These are phyloP conservation scores for Naganishia onofrii DNA, from an alignment of 768 basidiomycete genomes.

Conservation along the genomic window DNA sequence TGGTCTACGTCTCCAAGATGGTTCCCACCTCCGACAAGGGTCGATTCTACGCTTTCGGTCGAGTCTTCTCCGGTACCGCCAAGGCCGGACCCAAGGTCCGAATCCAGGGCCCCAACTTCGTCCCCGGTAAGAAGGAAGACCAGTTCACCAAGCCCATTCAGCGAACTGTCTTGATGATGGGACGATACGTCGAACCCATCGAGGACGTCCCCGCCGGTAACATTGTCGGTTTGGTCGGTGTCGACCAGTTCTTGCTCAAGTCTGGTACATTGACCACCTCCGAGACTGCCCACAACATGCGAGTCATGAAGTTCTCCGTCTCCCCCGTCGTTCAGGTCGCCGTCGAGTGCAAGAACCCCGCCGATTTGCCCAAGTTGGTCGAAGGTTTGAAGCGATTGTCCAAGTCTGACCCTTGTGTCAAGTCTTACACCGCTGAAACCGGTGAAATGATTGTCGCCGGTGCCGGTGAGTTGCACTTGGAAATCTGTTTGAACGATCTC, in stretches of 20 bases:
- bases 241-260: constrained; percentile 99
- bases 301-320: constrained; percentile 99
- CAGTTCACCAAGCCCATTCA: constrained; percentile 96
- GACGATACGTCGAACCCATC: constrained; percentile 95
- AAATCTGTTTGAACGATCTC: constrained; percentile 99
- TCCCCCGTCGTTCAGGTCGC: constrained; percentile 98
- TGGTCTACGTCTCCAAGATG: constrained; percentile 99
- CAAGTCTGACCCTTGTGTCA: constrained; percentile 99
- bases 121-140: constrained; percentile 98
- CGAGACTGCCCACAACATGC: constrained; percentile 99
- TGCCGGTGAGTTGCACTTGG: constrained; percentile 97
- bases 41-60: constrained; percentile 99
- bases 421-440: constrained; percentile 83
- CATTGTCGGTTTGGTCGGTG: constrained; percentile 97
- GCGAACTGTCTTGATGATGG: constrained; percentile 99
- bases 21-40: constrained; percentile 99
- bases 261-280: constrained; percentile 95
- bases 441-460: constrained; percentile 99
- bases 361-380: constrained; percentile 97
- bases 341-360: constrained; percentile 99
- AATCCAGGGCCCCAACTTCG: constrained; percentile 98
- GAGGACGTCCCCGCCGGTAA: constrained; percentile 99
- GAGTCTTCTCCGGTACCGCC: constrained; percentile 98
- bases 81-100: constrained; percentile 96
- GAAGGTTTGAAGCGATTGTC: constrained; percentile 99